A percentile compares a stretch with the other conserved stretches of the same genome.
These are phyloP conservation scores for Epichloe amarillans DNA, from an alignment of 2,329 filamentous ascomycete genomes.

Conservation along the genomic window DNA sequence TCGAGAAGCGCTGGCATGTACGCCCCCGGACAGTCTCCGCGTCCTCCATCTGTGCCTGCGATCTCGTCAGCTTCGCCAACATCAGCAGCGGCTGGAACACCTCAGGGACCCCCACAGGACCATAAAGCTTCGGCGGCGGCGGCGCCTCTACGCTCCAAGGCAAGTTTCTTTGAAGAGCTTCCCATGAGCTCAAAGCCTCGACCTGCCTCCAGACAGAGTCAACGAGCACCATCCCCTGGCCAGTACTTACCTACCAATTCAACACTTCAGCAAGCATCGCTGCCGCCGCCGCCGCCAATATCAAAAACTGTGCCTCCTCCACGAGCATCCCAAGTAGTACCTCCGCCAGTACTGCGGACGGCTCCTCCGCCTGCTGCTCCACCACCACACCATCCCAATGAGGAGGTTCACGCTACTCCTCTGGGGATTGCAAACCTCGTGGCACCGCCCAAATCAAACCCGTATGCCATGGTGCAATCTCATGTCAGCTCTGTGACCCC, in stretches of 20 bases:
- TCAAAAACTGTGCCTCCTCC: constrained; percentile 15
- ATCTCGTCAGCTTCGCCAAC: constrained; percentile 5
- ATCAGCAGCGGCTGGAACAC: constrained; percentile 8
- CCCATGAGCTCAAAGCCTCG: constrained; percentile 50
- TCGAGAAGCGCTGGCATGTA: constrained; percentile 50
- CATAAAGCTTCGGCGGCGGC: constrained; percentile 23
- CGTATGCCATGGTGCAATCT: constrained; percentile 36
- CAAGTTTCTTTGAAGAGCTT: constrained; percentile 67
- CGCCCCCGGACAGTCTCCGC: constrained; percentile 15
- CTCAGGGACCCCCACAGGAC: constrained; percentile 17
- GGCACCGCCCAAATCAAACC: constrained; percentile 37
- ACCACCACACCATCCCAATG: constrained; percentile 9
- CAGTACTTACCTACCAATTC: constrained; percentile 5
- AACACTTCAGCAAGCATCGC: not conserved
- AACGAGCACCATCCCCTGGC: constrained; percentile 28
- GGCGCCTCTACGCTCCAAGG: constrained; percentile 25
- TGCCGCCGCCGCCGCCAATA: constrained; percentile 21
- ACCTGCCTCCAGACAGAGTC: constrained; percentile 41
- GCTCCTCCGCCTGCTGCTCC: constrained; percentile 11
- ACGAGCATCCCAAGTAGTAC: constrained; percentile 8
- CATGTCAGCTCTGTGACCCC: constrained; percentile 19
- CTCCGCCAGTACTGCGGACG: constrained; percentile 9
- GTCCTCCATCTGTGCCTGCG: constrained; percentile 11
- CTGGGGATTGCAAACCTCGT: constrained; percentile 31
- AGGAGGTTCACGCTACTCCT: constrained; percentile 8